phyloP scores from a whole-genome alignment of 306 rosid genomes.

The Cucumis cinereus region DNA sequence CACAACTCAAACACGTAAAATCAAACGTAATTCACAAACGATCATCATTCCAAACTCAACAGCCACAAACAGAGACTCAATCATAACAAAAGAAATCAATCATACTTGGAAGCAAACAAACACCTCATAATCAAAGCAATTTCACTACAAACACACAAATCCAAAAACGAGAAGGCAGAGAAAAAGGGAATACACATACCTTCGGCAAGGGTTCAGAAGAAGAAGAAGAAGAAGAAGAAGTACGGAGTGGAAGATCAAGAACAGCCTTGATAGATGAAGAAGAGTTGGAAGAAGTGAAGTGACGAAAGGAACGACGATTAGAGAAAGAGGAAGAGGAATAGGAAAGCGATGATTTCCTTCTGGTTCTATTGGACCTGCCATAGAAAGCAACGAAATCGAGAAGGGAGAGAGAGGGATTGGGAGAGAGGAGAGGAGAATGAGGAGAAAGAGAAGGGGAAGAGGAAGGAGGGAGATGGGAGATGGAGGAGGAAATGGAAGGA shows the following conservation, averaged over 20 bases:
- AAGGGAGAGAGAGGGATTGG: conserved; percentile 21
- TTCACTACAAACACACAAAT: too few species aligned
- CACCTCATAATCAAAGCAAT: neutral
- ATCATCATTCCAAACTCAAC: neutral
- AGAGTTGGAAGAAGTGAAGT: conserved; percentile 10
- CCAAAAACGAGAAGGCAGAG: too few species aligned
- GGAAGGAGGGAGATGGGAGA: conserved; percentile 33
- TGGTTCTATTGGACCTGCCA: conserved; percentile 33
- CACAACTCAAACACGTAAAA: neutral
- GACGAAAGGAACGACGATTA: conserved; percentile 20
- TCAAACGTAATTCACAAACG: neutral
- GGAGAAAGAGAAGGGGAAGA: conserved; percentile 14
- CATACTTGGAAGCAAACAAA: too few species aligned
- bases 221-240: neutral
- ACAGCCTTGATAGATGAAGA: conserved; percentile 41
- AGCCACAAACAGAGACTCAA: neutral
- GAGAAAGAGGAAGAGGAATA: neutral
- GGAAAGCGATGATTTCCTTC: conserved; percentile 19
- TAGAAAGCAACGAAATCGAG: conserved; percentile 42
- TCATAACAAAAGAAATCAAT: neutral
- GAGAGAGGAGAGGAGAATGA: conserved; percentile 13
- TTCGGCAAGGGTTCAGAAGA: conserved; percentile 25
- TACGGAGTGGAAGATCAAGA: conserved; percentile 26
- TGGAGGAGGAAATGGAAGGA: conserved; percentile 33
- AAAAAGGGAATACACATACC: conserved; percentile 17